Percentiles rank a stretch among this genome's conserved stretches.
These are phyloP conservation scores for Trichosporon asahii DNA, from an alignment of 1,284 basidiomycete species.

Conservation along the genomic window DNA sequence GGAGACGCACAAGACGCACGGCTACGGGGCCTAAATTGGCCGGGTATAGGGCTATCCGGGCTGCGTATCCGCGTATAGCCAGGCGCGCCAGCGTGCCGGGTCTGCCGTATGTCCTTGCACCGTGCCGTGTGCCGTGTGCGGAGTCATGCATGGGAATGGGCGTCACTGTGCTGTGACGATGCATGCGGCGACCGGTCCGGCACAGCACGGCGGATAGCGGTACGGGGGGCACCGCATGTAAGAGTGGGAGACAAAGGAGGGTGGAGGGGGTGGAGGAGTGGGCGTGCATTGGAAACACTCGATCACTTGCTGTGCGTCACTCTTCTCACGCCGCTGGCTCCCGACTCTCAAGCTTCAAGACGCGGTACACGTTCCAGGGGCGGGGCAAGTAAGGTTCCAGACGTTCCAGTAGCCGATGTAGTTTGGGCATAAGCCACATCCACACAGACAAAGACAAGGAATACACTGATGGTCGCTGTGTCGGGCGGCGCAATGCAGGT, in stretches of 20 bases:
- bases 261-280: not conserved
- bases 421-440: not conserved
- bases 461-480: not conserved
- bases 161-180: not conserved
- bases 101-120: not conserved
- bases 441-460: not conserved
- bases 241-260: not conserved
- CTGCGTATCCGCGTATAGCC: constrained; percentile 1
- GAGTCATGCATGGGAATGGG: not conserved
- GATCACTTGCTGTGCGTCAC: not conserved
- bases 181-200: not conserved
- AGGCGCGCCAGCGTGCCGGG: not conserved
- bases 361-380: not conserved
- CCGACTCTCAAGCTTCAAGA: not conserved
- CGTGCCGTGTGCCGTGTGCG: not conserved
- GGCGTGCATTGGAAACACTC: not conserved
- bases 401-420: not conserved
- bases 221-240: not conserved
- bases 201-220: no score
- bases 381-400: not conserved
- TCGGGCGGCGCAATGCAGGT: not conserved
- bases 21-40: not conserved
- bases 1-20: not conserved
- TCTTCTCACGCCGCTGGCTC: not conserved
- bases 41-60: not conserved